Base-by-base conservation (phyloP, 306 rosid species). In the Lagenaria siceraria region DNA sequence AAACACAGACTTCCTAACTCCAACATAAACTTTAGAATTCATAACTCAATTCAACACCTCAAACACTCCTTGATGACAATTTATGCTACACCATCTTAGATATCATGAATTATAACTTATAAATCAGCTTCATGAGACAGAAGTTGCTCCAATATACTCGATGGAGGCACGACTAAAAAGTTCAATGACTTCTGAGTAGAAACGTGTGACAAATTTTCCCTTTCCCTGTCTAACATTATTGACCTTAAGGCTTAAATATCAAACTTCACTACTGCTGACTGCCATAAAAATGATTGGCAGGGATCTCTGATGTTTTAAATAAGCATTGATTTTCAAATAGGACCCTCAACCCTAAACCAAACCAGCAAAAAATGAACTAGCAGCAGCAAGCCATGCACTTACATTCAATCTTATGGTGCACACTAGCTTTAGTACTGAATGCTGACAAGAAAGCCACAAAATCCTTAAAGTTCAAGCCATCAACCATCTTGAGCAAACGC, bases 371-470 rank as follows among this genome's bases (percentile, higher is more conserved):
- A 29, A 1, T 8, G 48, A 64, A 38, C 58, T 54, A 69, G 4
- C 52, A 40, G 46, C 54, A 61, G 33, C 33, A 14, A 73, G 5
- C 25, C 12, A 38, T 27, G 51, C 6, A 82, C 96, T n/a, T 84
- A 90, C 97, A 79, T 86, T 90, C 96, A 63, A 84, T 77, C 80
- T 93, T 94, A 54, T 91, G 91, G 14, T 82, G 85, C 48, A 77
- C 17, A 63, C 79, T 86, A 15, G 96, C 90, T 81, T 88, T 90
- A 64, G 90, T 80, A 85, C 93, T 92, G 76, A 94, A 94, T 27
- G 90, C 97, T 59, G 97, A 92, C 79, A 94, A 90, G 93, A 94
- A 92, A 38, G 95, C 95, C 71, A 89, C 97, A 42, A 94, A 92
- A 49, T 92, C 97, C 83, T 92, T 92, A 65, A 94, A 92, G 81